Base-by-base conservation (phyloP, 352 stramenopile species). In the Elongisporangium undulatum region DNA sequence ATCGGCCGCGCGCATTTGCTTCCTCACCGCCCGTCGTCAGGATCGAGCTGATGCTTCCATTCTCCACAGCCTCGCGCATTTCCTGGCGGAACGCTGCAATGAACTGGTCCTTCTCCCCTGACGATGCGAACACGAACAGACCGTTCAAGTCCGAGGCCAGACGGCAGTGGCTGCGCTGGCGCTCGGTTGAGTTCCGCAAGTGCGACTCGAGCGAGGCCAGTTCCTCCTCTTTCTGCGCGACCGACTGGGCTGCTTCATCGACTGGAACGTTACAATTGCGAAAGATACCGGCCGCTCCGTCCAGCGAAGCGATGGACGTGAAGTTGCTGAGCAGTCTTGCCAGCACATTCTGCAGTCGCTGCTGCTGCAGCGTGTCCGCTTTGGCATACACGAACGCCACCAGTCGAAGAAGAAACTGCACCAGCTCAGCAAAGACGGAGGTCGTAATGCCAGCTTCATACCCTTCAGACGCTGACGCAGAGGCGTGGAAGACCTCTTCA, bases 91-190 rank as follows among this genome's bases (percentile, higher is more conserved):
- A 51, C 38, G 54, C 24, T 22, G 55, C 45, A 56, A 82, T 55
- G 57, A 81, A 73, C 9, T 38, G 49, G n/a, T 80, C 66, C 17
- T 76, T 71, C 13, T 74, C 63, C 21, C 71, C 74, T 2, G 56
- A 26, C 24, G 48, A 72, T 22, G 62, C 45, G 17, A 87, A 83
- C 20, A 56, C 56, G 62, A 89, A 86, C 12, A 87, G 55, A 12
- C 71, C 67, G 26, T 62, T 66, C 26, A 92, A 57, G 23, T 92
- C 79, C 21, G 72, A 78, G 9, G 66, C 68, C 23, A 75, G 62
- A 21, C 69, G 72, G 59, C 80, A 83, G 55, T 89, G 68, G 3
- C 72, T 61, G 19, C 74, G 79, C 63, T 91, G 82, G 41, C 66
- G 72, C 21, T 63, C 67, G 1, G 67, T 55, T 0, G 66, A 58